These are phyloP conservation scores for Flaveria ramosissima DNA, from an alignment of 129 eudicot species.

Conservation along the genomic window DNA sequence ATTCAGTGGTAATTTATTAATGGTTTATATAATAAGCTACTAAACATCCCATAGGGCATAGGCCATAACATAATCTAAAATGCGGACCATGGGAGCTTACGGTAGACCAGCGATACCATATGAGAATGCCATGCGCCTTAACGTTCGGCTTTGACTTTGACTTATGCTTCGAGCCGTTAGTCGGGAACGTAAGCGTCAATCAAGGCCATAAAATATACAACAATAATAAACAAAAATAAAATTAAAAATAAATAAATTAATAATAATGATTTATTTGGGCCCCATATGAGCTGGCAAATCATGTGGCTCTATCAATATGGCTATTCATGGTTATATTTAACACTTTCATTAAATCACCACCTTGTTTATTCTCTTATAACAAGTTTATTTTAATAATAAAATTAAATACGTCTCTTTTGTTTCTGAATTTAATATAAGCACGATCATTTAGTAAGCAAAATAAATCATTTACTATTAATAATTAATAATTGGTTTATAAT, in stretches of 20 bases:
- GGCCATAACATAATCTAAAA: background rate
- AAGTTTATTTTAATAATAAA: background rate
- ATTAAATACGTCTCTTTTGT: background rate
- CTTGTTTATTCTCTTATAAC: background rate
- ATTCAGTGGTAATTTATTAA: no score
- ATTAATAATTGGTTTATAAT: background rate
- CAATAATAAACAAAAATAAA: background rate
- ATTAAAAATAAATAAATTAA: background rate
- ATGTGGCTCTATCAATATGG: slow-evolving; percentile 34
- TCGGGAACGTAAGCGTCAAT: slow-evolving; percentile 32
- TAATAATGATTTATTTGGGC: slow-evolving; percentile 10
- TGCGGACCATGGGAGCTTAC: background rate
- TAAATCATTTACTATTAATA: background rate
- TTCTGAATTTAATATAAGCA: background rate
- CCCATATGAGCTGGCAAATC: slow-evolving; percentile 39
- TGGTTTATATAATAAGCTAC: no score
- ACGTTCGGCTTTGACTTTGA: slow-evolving; percentile 38
- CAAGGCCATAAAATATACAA: slow-evolving; percentile 10
- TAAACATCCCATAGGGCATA: no score
- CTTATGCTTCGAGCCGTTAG: slow-evolving; percentile 33
- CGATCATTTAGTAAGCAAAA: background rate
- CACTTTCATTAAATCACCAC: background rate
- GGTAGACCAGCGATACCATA: slow-evolving; percentile 18
- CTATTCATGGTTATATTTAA: slow-evolving; percentile 6
- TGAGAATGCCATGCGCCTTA: slow-evolving; percentile 30